A percentile compares a stretch with the other conserved stretches of the same genome.
Evolutionary conservation across 306 rosid species (phyloP).

Genomic region (Cucumis cinereus): DNA sequence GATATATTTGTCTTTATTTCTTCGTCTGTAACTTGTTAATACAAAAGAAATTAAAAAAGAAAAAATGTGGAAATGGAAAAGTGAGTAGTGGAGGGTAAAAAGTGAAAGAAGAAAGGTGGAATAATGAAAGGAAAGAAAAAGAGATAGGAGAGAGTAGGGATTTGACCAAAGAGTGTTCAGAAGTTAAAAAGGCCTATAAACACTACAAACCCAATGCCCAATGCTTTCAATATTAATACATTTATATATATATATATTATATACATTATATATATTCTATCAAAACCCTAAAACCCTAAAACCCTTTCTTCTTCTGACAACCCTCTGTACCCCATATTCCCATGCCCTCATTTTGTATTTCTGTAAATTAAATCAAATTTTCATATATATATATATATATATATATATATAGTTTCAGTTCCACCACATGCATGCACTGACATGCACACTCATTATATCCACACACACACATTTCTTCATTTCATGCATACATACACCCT

Average conservation of each 20-base stretch:
- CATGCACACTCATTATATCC: constrained; percentile 53
- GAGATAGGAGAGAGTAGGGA: not conserved
- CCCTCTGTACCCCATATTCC: not conserved
- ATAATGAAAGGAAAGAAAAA: not conserved
- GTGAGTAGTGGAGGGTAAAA: not conserved
- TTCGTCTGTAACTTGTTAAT: no score
- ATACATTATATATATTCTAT: no score
- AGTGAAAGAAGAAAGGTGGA: not conserved
- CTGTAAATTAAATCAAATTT: not conserved
- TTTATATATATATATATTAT: no score
- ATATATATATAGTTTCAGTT: not conserved
- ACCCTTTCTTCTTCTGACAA: not conserved
- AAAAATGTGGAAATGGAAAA: no score
- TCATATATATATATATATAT: no score
- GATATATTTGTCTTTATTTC: no score
- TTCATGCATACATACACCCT: constrained; percentile 28
- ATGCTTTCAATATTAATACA: not conserved
- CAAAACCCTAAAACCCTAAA: no score
- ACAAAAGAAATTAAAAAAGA: no score
- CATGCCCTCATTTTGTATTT: not conserved
- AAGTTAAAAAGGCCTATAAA: not conserved
- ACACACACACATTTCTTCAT: not conserved
- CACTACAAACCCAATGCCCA: not conserved
- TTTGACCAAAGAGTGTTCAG: not conserved
- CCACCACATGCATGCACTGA: constrained; percentile 65